Base-by-base conservation (phyloP, 2,329 filamentous ascomycete genomes). In the Ceratocystis eucalypticola region DNA sequence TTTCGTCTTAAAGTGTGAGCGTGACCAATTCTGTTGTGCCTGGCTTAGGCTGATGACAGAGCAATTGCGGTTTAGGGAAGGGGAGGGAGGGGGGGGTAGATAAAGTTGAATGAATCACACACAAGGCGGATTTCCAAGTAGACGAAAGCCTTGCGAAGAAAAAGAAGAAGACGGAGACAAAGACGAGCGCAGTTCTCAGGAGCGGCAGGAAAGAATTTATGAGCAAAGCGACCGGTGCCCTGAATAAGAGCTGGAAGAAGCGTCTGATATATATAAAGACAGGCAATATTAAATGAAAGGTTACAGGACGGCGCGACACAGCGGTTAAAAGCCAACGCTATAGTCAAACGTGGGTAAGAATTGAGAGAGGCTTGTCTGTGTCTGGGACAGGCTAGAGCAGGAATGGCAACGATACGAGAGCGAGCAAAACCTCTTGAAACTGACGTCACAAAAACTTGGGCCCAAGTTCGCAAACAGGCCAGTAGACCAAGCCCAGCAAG, bases 41-140 rank as follows among this genome's bases (percentile, higher is more conserved):
- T 48, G 44, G 30, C 33, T 63, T 46, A 33, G 22, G 46, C 44
- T 28, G 22, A 67, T 33, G 64, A 66, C 48, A 28, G 46, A 45
- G 12, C 17, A n/a, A 20, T 1, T 59, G 53, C 28, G 15, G 53
- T 59, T 59, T 59, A 22, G 33, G 25, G 61, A 33, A 37, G 64
- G n/a, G 25, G 3, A n/a, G 45, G 55, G 66, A 45, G 62, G 64
- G 61, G 55, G 66, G 64, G 61, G 61, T 46, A 46, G 48, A 53
- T 53, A 15, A 4, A 53, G 8, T 25, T 28, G 48, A 25, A 10
- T 25, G 33, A 61, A 61, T 20, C 17, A 45, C 22, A 28, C 15
- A 44, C 25, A 45, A 25, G 20, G 25, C 7, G 59, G 15, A n/a
- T 55, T 25, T 41, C 2, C 46, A 50, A n/a, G 45, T 12, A 65